A percentile compares a stretch with the other conserved stretches of the same genome.
Conservation (phyloP, 805 yeast species). For the Candida maesae region DNA sequence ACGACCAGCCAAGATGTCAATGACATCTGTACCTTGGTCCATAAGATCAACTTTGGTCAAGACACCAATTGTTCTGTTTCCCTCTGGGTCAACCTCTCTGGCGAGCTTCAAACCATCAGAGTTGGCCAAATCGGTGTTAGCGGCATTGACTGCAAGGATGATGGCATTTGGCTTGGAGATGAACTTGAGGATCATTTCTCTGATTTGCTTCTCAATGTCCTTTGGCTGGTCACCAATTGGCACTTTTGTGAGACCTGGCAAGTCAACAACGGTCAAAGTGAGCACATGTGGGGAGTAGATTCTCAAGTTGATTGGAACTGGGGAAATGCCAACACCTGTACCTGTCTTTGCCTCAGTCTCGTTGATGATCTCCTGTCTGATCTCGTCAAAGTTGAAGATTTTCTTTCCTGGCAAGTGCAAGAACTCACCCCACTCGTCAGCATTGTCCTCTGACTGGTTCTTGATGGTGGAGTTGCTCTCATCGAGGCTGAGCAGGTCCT, state of each 20-base stretch:
- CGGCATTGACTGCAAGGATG: slow-evolving; percentile 94
- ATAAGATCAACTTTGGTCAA: slow-evolving; percentile 90
- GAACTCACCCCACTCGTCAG: slow-evolving; percentile 91
- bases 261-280: slow-evolving; percentile 89
- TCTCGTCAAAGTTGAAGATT: slow-evolving; percentile 76
- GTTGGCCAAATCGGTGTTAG: slow-evolving; percentile 94
- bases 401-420: slow-evolving; percentile 83
- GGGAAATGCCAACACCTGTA: slow-evolving; percentile 84
- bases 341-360: slow-evolving; percentile 96
- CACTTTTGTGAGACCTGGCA: slow-evolving; percentile 95
- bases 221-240: slow-evolving; percentile 99
- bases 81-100: slow-evolving; percentile 96
- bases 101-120: slow-evolving; percentile 94
- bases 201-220: slow-evolving; percentile 92
- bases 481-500: slow-evolving; percentile 34
- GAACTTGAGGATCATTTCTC: slow-evolving; percentile 82
- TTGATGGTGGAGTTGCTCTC: slow-evolving; percentile 38
- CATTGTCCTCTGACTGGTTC: slow-evolving; percentile 60
- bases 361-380: slow-evolving; percentile 81
- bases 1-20: slow-evolving; percentile 92
- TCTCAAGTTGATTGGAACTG: slow-evolving; percentile 90
- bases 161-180: slow-evolving; percentile 93
- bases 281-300: slow-evolving; percentile 88
- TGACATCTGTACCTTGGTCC: slow-evolving; percentile 98
- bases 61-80: slow-evolving; percentile 93